Base-by-base conservation (phyloP, 768 basidiomycete genomes). In the Leccinum uliginosum region DNA sequence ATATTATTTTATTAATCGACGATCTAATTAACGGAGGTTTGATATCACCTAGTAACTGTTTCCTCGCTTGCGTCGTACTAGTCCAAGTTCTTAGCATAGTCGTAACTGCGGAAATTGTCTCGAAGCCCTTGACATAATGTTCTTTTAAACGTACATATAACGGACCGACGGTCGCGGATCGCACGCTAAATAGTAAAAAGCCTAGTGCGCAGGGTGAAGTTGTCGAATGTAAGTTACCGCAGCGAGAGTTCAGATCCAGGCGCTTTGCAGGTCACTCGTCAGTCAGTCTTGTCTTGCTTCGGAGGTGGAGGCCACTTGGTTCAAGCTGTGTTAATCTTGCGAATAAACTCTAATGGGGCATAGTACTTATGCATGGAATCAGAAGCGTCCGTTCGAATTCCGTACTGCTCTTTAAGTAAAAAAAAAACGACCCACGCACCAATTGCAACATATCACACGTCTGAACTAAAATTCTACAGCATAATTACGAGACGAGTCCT, bases 1-100 rank as follows among this genome's bases (percentile, higher is more conserved):
- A 65, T 63, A 59, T 68, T 61, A 51, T 48, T n/a, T 59, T 43
- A 65, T 70, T 62, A 67, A 67, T 67, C 61, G 63, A 61, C 14
- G 1, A 9, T 65, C 35, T 59, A 59, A 68, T 68, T 57, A 69
- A 67, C 65, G 68, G 68, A 56, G 59, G 53, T 58, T 57, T 30
- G 57, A 58, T 62, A 50, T 52, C 43, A 44, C 51, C 54, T 21
- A 54, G n/a, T n/a, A n/a, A n/a, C 15, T 35, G 14, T 24, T 40
- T 38, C 23, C 30, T 44, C 24, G 32, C 24, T 58, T 53, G 45
- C 48, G 7, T 10, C 12, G 51, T 55, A n/a, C n/a, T n/a, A 51
- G 2, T 24, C 24, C 38, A 27, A 27, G 34, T 47, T 51, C 53
- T 59, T 55, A 51, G 55, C 40, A 55, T 23, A 49, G 45, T 57